Base-by-base conservation (phyloP, 441 rosid genomes). In the Corymbia calophylla region DNA sequence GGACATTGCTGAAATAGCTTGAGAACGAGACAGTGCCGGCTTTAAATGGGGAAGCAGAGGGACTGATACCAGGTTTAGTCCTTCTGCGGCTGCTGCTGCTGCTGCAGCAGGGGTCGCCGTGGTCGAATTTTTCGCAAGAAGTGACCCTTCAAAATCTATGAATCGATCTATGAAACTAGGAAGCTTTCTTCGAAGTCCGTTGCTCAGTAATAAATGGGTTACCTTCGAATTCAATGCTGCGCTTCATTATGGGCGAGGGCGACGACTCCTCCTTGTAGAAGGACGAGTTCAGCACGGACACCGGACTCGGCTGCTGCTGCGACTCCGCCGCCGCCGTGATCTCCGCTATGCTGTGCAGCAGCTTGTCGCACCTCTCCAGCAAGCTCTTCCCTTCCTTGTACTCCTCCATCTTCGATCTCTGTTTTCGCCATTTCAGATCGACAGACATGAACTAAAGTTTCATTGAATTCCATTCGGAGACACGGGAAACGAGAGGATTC, bases 261-360 rank as follows among this genome's bases (percentile, higher is more conserved):
- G 96, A 96, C 85, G 94, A 94, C 86, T 96, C 98, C 86, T 97
- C 99, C 91, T 93, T 94, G 97, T 95, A 98, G 80, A 96, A 92
- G 25, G 97, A 96, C 39, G 96, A 91, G 90, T 98, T 99, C 27
- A 98, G 97, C 88, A 98, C 99, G 5, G 99, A 98, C 13, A 97
- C 98, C 1, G 99, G 99, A 93, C 99, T 97, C 88, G 99, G 99
- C 64, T 19, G 87, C 60, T 53, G 87, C 68, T 32, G 88, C 91
- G 94, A 92, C 92, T 96, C 96, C 55, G 91, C 88, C 29, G 95
- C 53, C n/a, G 84, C 88, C 11, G 97, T 94, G 93, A 96, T 96
- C 93, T 96, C 99, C 4, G 99, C 99, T 51, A 97, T 97, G 93
- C 95, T 96, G 90, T 95, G 91, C 19, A 97, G 98, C 86, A 98